These are phyloP conservation scores for Pleurotus cornucopiae DNA, from an alignment of 768 basidiomycete species.

Conservation along the genomic window DNA sequence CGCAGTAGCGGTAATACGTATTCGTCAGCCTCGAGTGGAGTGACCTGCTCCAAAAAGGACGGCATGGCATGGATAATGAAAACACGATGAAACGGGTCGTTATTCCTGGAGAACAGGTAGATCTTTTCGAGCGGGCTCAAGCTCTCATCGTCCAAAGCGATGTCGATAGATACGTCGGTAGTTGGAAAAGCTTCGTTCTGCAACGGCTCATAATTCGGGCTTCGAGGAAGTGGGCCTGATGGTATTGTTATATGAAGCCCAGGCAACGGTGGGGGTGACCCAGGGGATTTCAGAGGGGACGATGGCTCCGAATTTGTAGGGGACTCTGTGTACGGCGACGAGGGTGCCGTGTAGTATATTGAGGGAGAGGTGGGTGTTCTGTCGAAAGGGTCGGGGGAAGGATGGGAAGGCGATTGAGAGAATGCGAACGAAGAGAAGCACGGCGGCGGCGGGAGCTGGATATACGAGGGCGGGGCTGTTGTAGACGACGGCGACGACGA, in stretches of 20 bases:
- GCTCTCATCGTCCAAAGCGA: slow-evolving; percentile 68
- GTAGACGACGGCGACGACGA: background rate
- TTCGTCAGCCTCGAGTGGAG: slow-evolving; percentile 85
- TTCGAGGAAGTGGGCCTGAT: slow-evolving; percentile 10
- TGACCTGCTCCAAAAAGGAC: slow-evolving; percentile 69
- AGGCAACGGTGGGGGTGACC: slow-evolving; percentile 12
- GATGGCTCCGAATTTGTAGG: slow-evolving; percentile 26
- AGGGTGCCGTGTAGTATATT: slow-evolving; percentile 41
- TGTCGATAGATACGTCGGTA: slow-evolving; percentile 33
- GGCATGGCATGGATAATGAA: slow-evolving; percentile 85
- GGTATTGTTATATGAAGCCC: slow-evolving; percentile 20
- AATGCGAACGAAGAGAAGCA: slow-evolving; percentile 28
- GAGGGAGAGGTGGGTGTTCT: slow-evolving; percentile 26
- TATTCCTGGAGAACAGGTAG: slow-evolving; percentile 83
- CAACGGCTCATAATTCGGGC: slow-evolving; percentile 9
- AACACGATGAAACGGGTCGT: slow-evolving; percentile 55
- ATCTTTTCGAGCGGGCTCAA: slow-evolving; percentile 87
- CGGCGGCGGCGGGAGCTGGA: slow-evolving; percentile 30
- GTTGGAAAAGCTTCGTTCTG: slow-evolving; percentile 34
- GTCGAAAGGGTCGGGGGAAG: slow-evolving; percentile 23
- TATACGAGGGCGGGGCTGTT: slow-evolving; percentile 19
- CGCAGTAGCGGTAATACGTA: slow-evolving; percentile 91
- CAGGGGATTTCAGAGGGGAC: slow-evolving; percentile 21
- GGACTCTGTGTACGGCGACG: slow-evolving; percentile 36
- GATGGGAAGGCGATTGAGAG: slow-evolving; percentile 27